Evolutionary conservation across 192 early-diverging fungal species (phyloP), one percentile per base, ranked within the genome.

Genomic region (Coemansia sp.): DNA sequence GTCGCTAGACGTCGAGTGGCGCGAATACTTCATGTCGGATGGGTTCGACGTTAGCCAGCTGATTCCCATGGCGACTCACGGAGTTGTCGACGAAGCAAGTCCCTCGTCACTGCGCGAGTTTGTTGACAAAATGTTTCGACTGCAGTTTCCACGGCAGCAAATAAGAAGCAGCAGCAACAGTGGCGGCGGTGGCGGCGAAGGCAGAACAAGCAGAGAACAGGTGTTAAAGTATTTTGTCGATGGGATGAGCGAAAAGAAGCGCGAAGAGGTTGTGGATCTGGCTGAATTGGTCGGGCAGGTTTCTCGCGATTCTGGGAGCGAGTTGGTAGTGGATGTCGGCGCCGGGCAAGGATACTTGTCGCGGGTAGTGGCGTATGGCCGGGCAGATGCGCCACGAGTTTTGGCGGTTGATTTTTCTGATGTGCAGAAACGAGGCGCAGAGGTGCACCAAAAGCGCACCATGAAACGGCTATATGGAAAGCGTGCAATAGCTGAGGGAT

Each of bases 301-400:
- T 5, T 70, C 76, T 10, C 31, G 17, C 27, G 59, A 43, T 11
- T 63, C 66, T 11, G 58, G 62, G 2, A 61, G 70, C 51, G 41
- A 25, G 42, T 35, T 78, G 47, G 73, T 79, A 15, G 70, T 68
- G 20, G 82, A 84, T 32, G 69, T 84, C 17, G 82, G 82, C 2
- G 82, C 82, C 3, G 82, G 82, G 9, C 82, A 79, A 57, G 82
- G 82, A 1, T 79, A 84, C 29, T 38, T 84, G 65, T 71, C 76
- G 12, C 69, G 82, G 4, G 73, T 71, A 19, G 60, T 84, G 59
- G 82, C 74, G n/a, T 79, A 79, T 42, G 64, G 62, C 12, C 43
- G 36, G 25, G 35, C 25, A 1, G 61, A 61, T 39, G 37, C 25
- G 20, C 61, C 64, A 9, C 31, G 65, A 14, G 73, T 79, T 14